phyloP scores from a whole-genome alignment of 371 early-diverging fungal species.

The Lichtheimia hyalospora region DNA sequence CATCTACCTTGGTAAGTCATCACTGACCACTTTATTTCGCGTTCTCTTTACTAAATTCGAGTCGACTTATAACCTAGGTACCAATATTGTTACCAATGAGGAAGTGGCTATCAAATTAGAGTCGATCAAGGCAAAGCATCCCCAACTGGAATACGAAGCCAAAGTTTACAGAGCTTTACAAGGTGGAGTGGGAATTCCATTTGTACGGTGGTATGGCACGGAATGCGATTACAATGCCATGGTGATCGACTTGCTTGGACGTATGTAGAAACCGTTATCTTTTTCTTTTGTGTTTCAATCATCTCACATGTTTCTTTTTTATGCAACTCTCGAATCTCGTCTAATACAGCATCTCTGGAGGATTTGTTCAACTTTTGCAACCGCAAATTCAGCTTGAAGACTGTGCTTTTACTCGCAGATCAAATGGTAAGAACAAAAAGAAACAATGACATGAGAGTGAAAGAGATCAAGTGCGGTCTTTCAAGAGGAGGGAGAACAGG shows the following conservation, averaged over 20 bases:
- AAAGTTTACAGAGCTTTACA: conserved; percentile 93
- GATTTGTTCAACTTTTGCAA: conserved; percentile 98
- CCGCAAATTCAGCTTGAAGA: conserved; percentile 97
- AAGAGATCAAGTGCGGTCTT: background rate
- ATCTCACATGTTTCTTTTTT: background rate
- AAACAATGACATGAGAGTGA: background rate
- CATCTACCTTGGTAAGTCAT: conserved; percentile 88
- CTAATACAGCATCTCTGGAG: conserved; percentile 78
- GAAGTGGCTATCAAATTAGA: conserved; percentile 98
- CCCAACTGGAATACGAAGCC: conserved; percentile 97
- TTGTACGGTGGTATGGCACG: conserved; percentile 91
- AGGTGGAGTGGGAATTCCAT: conserved; percentile 96
- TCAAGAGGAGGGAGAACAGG: too few relatives aligned
- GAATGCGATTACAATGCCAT: conserved; percentile 95
- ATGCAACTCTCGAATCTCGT: background rate
- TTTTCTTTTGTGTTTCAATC: background rate
- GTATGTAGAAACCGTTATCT: conserved; percentile 35
- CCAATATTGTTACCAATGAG: conserved; percentile 90
- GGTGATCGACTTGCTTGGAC: conserved; percentile 99
- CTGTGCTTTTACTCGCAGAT: conserved; percentile 97
- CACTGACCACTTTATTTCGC: background rate
- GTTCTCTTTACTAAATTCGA: background rate
- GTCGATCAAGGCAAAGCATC: conserved; percentile 90
- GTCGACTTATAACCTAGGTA: conserved; percentile 54
- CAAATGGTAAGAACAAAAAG: conserved; percentile 79